phyloP scores from a whole-genome alignment of 345 rosid genomes.

The Eucalyptus viminalis region DNA sequence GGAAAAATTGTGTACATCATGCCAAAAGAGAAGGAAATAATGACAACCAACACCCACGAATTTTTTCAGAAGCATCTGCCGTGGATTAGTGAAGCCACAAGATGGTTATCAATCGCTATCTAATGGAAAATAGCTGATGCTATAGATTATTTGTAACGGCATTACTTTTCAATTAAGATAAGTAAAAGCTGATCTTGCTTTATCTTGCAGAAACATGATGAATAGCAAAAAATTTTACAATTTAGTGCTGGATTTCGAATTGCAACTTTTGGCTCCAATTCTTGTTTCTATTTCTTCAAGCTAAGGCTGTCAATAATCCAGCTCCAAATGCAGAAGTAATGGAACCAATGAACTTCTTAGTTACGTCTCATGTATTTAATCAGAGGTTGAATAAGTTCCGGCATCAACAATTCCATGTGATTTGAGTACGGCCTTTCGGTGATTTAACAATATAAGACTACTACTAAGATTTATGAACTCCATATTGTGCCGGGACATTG shows the following conservation, averaged over 20 bases:
- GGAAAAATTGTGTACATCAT: not conserved
- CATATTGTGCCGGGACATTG: not conserved
- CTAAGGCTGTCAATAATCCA: not conserved
- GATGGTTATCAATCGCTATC: not conserved
- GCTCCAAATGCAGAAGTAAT: not conserved
- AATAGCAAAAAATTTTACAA: not conserved
- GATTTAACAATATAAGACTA: not conserved
- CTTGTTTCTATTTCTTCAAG: not conserved
- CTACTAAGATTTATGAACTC: not conserved
- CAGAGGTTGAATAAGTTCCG: not conserved
- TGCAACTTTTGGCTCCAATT: not conserved
- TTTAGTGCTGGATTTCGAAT: not conserved
- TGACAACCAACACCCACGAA: not conserved
- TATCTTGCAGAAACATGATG: not conserved
- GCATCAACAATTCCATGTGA: not conserved
- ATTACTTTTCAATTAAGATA: not conserved
- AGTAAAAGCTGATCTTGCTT: not conserved
- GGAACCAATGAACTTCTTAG: not conserved
- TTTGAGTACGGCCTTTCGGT: not conserved
- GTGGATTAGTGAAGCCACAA: not conserved
- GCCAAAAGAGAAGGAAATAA: not conserved
- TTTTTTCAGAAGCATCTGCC: not conserved
- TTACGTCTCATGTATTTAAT: not conserved
- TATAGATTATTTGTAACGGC: not conserved
- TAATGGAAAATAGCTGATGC: not conserved